These are phyloP conservation scores for Escallonia rubra DNA, from an alignment of 129 eudicot species.

Conservation along the genomic window DNA sequence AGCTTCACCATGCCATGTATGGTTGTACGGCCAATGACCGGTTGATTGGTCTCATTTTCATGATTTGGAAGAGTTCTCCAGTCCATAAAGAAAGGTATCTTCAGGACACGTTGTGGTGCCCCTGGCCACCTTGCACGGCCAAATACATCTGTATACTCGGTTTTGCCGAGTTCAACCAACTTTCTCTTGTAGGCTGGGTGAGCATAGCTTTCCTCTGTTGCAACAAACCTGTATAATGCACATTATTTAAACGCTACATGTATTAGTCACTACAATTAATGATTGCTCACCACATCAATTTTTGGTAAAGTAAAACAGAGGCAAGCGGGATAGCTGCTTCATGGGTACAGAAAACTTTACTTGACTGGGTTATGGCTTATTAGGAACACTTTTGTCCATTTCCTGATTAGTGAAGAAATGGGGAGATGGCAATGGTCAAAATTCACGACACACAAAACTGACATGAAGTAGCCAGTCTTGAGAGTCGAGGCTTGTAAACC, in stretches of 20 bases:
- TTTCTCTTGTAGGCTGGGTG: constrained; percentile 79
- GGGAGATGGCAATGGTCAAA: too few relatives aligned
- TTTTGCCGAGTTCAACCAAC: constrained; percentile 56
- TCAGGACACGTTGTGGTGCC: constrained; percentile 82
- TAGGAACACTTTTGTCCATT: too few relatives aligned
- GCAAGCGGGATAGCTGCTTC: neutral
- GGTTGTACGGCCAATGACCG: constrained; percentile 62
- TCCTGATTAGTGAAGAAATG: too few relatives aligned
- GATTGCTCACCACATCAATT: too few relatives aligned
- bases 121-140: constrained; percentile 98
- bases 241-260: neutral
- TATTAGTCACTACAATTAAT: too few relatives aligned
- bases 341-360: too few relatives aligned
- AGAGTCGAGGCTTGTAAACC: too few relatives aligned
- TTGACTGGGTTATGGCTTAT: too few relatives aligned
- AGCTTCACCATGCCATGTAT: constrained; percentile 63
- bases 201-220: constrained; percentile 89
- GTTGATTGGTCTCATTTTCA: constrained; percentile 67
- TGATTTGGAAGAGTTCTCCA: constrained; percentile 65
- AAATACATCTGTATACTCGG: constrained; percentile 81
- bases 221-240: constrained; percentile 57
- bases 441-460: too few relatives aligned
- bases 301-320: too few relatives aligned
- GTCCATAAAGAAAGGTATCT: constrained; percentile 65
- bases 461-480: too few relatives aligned